Evolutionary conservation across 495 filamentous ascomycete genomes (phyloP), one percentile per base, ranked within the genome.

Genomic region (Venustampulla echinocandica): DNA sequence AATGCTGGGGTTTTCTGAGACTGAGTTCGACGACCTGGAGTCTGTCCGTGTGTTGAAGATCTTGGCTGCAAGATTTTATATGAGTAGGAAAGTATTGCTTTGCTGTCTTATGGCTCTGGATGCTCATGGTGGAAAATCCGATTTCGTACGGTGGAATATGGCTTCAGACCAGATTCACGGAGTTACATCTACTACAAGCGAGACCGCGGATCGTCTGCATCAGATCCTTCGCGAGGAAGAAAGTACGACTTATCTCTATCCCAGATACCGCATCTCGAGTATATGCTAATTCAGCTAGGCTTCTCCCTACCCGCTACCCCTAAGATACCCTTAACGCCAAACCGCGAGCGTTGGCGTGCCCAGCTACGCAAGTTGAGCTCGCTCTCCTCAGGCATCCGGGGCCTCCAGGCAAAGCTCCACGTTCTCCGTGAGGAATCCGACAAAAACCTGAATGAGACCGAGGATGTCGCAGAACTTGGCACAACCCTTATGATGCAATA

Each of bases 361-460:
- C 92, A 94, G 61, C 77, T 94, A 38, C 79, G 85, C 49, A 87
- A 89, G 57, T 71, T 98, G 35, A 85, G 82, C 62, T 82, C 84
- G 4, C 74, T 98, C 19, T 93, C 88, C 1, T 85, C 90, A 52
- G 90, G 90, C 15, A 90, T 98, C 43, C 81, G 87, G 10, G 85
- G 85, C 7, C 77, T 98, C 19, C 90, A 97, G 62, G 92, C 92
- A 21, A 96, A 95, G 63, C 81, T 98, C 71, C 88, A 94, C 44
- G 71, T 98, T 13, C 67, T 96, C 35, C 81, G 89, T 25, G 92
- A 98, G 64, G 88, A 95, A 62, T 88, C 87, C 4, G 83, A 85
- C 53, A 77, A 76, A 51, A 76, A 77, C 41, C 67, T 94, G 15
- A 82, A 88, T 54, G 79, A 80, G 52, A 73, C 84, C 5, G 79